phyloP scores from a whole-genome alignment of 345 rosid species.

The Hirschfeldia incana region DNA sequence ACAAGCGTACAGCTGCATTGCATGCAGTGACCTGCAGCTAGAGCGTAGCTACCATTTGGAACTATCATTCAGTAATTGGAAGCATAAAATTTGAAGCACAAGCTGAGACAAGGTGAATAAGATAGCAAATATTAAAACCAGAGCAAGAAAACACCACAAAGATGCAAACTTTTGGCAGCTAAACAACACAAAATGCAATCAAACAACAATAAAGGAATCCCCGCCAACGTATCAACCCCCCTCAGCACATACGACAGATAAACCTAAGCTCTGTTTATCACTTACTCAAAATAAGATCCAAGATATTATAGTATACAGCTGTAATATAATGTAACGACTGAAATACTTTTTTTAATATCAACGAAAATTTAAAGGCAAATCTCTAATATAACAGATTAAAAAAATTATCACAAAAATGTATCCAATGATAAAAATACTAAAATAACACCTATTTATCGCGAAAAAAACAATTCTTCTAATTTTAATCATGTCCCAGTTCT shows the following conservation, averaged over 20 bases:
- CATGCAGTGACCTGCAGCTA: constrained; percentile 91
- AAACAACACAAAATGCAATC: neutral
- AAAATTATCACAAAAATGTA: too few species aligned
- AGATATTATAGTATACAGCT: too few species aligned
- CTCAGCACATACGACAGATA: constrained; percentile 83
- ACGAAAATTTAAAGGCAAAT: too few species aligned
- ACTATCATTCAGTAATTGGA: constrained; percentile 74
- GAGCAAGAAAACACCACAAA: neutral
- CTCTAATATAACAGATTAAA: too few species aligned
- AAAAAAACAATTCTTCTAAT: too few species aligned
- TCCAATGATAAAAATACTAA: too few species aligned
- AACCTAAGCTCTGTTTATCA: constrained; percentile 15
- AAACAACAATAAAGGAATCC: constrained; percentile 31
- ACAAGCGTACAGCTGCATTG: constrained; percentile 96
- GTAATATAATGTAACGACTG: too few species aligned
- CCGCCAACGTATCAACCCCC: constrained; percentile 66
- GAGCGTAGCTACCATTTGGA: constrained; percentile 90
- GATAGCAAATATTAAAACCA: constrained; percentile 8
- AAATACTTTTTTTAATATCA: too few species aligned
- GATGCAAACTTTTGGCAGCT: neutral
- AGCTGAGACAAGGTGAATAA: constrained; percentile 46
- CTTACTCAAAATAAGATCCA: too few species aligned
- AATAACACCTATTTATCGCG: too few species aligned
- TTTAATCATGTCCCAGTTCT: too few species aligned
- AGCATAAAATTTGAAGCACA: constrained; percentile 90